Conservation (phyloP, 2,329 filamentous ascomycete species). For the Alternaria arborescens region DNA sequence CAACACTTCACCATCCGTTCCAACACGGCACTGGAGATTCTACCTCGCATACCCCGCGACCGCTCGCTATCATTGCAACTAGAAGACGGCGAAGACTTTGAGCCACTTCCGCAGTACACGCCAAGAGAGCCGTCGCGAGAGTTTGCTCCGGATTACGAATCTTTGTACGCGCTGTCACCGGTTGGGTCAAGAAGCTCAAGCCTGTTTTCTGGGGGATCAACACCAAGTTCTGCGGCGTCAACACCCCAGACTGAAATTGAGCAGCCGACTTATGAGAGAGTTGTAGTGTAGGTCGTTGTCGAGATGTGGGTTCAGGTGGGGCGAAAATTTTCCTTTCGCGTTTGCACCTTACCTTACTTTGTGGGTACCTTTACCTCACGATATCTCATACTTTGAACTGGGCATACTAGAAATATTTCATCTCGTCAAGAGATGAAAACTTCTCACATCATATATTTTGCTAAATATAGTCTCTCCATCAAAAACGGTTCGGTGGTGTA, state of each 20-base stretch:
- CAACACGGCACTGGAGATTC: slow-evolving; percentile 40
- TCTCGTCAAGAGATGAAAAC: no score
- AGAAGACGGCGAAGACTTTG: slow-evolving; percentile 35
- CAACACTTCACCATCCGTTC: slow-evolving; percentile 39
- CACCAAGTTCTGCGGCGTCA: slow-evolving; percentile 15
- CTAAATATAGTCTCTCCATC: neutral
- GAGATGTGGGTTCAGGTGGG: neutral
- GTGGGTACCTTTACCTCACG: neutral
- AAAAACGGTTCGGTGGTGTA: slow-evolving; percentile 51
- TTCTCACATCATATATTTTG: neutral
- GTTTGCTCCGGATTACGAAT: slow-evolving; percentile 45
- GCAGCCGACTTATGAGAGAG: slow-evolving; percentile 9
- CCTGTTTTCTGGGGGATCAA: slow-evolving; percentile 19
- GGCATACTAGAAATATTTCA: no score
- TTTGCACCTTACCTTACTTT: neutral
- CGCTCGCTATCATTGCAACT: slow-evolving; percentile 17
- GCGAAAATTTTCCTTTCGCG: neutral
- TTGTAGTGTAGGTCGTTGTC: neutral
- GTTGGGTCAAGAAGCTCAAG: slow-evolving; percentile 27
- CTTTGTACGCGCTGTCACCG: slow-evolving; percentile 31
- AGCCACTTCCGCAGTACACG: slow-evolving; percentile 43
- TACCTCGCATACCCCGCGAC: slow-evolving; percentile 34
- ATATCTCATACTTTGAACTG: neutral
- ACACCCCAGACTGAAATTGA: slow-evolving; percentile 25
- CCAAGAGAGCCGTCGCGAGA: slow-evolving; percentile 40